These are phyloP conservation scores for Viola pubescens DNA, from an alignment of 441 rosid genomes.

Conservation along the genomic window DNA sequence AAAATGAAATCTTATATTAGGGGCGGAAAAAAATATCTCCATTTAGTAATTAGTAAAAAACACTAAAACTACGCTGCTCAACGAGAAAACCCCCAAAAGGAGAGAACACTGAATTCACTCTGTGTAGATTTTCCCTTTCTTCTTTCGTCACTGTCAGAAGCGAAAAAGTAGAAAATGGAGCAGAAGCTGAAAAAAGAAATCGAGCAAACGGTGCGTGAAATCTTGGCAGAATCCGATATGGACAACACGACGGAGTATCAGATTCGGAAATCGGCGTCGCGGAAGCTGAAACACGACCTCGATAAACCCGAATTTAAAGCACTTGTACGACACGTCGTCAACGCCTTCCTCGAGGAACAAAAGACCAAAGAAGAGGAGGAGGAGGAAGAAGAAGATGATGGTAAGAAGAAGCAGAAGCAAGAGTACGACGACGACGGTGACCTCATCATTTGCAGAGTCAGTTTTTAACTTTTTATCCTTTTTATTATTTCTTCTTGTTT, in stretches of 20 bases:
- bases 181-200: slow-evolving; percentile 41
- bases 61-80: too few relatives aligned
- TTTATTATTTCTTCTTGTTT: background rate
- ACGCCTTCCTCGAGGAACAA: slow-evolving; percentile 52
- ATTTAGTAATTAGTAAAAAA: too few relatives aligned
- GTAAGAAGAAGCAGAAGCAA: slow-evolving; percentile 15
- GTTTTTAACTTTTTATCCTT: slow-evolving; percentile 5
- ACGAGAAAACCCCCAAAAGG: too few relatives aligned
- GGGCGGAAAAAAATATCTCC: too few relatives aligned
- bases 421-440: slow-evolving; percentile 77
- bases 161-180: slow-evolving; percentile 30
- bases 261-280: slow-evolving; percentile 60
- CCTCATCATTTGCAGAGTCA: slow-evolving; percentile 65
- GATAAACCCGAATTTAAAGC: slow-evolving; percentile 50
- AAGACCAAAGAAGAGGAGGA: slow-evolving; percentile 29
- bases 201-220: slow-evolving; percentile 45
- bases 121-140: background rate
- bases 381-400: slow-evolving; percentile 22
- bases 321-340: slow-evolving; percentile 48
- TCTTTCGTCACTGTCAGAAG: background rate
- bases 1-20: too few relatives aligned
- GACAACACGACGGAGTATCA: slow-evolving; percentile 58
- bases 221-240: slow-evolving; percentile 66
- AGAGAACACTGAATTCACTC: too few relatives aligned
- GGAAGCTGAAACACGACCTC: slow-evolving; percentile 55